phyloP scores from a whole-genome alignment of 2,329 filamentous ascomycete genomes.

The Aspergillus sp. region DNA sequence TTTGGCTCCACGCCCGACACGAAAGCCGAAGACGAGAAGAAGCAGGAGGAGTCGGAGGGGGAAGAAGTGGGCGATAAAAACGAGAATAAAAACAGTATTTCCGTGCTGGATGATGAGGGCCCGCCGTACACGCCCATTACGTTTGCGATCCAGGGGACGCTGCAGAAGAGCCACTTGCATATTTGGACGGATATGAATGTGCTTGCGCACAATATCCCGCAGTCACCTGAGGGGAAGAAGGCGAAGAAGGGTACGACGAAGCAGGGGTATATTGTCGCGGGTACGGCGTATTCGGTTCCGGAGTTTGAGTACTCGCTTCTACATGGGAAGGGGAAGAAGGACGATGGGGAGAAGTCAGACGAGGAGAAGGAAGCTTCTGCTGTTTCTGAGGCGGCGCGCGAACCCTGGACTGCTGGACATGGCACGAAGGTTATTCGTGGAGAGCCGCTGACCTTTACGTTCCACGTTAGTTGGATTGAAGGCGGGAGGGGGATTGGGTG shows the following conservation, averaged over 20 bases:
- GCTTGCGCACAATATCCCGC: constrained; percentile 63
- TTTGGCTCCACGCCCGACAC: constrained; percentile 9
- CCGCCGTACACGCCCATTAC: constrained; percentile 69
- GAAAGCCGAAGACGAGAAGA: constrained; percentile 22
- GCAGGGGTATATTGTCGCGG: constrained; percentile 81
- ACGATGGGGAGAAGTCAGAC: constrained; percentile 14
- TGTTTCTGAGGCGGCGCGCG: constrained; percentile 42
- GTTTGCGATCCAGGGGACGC: constrained; percentile 82
- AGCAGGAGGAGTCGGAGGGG: background rate
- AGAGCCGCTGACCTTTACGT: constrained; percentile 74
- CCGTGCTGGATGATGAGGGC: constrained; percentile 26
- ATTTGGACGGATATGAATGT: constrained; percentile 88
- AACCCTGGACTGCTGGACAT: constrained; percentile 50
- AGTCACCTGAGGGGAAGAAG: constrained; percentile 8
- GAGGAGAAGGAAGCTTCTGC: constrained; percentile 47
- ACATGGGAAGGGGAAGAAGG: constrained; percentile 1
- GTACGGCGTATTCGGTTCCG: constrained; percentile 80
- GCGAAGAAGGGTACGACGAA: constrained; percentile 49
- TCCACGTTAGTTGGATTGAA: constrained; percentile 75
- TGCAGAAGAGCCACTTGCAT: constrained; percentile 87
- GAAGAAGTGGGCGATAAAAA: constrained; percentile 31
- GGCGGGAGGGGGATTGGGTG: constrained; percentile 40
- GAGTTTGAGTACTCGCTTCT: constrained; percentile 56
- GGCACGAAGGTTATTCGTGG: constrained; percentile 76
- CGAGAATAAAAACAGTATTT: constrained; percentile 43